Evolutionary conservation across 2,329 filamentous ascomycete genomes (phyloP).

Genomic region (Aspergillus neoniger): DNA sequence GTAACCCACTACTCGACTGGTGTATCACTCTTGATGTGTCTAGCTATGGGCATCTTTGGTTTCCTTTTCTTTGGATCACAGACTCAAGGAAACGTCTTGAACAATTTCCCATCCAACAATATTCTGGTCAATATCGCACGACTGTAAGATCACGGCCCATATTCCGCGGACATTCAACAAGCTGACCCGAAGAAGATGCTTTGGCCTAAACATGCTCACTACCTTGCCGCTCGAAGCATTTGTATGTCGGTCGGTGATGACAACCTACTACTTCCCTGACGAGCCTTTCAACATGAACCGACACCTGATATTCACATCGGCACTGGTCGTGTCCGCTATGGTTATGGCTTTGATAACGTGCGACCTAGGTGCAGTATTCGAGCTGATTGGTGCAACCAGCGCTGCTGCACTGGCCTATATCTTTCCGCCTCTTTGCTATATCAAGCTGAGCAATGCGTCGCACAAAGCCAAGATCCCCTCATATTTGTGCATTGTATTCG

Average conservation of each 20-base stretch:
- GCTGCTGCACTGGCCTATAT: slow-evolving; percentile 95
- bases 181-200: slow-evolving; percentile 59
- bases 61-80: slow-evolving; percentile 92
- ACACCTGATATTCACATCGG: slow-evolving; percentile 83
- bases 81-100: slow-evolving; percentile 93
- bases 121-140: slow-evolving; percentile 92
- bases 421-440: slow-evolving; percentile 88
- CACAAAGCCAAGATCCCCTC: slow-evolving; percentile 73
- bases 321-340: slow-evolving; percentile 78
- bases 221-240: slow-evolving; percentile 95
- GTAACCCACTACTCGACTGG: slow-evolving; percentile 93
- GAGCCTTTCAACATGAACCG: slow-evolving; percentile 79
- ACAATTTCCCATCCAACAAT: slow-evolving; percentile 93
- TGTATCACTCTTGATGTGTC: slow-evolving; percentile 87
- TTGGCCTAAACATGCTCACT: slow-evolving; percentile 98
- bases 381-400: slow-evolving; percentile 92
- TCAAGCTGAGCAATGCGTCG: slow-evolving; percentile 80
- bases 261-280: slow-evolving; percentile 73
- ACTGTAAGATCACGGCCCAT: slow-evolving; percentile 52
- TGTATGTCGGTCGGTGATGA: slow-evolving; percentile 95
- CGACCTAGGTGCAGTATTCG: slow-evolving; percentile 91
- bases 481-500: slow-evolving; percentile 74
- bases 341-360: slow-evolving; percentile 79
- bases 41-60: slow-evolving; percentile 82
- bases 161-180: background rate